phyloP scores from a whole-genome alignment of 2,329 filamentous ascomycete species.

The Pyricularia sp. region DNA sequence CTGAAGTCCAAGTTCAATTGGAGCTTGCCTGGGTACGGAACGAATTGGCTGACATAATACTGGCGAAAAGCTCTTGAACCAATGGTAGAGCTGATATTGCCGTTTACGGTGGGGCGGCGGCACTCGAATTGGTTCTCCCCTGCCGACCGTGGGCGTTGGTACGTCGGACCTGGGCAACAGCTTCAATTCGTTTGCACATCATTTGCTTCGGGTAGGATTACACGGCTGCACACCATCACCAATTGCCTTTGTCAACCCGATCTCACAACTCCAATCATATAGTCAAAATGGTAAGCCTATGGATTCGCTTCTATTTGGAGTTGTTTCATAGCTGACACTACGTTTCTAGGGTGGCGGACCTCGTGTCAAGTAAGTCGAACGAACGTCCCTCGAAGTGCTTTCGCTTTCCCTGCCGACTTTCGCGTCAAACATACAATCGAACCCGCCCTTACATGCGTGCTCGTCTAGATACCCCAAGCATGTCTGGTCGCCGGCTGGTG shows the following conservation, averaged over 20 bases:
- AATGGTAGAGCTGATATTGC: not conserved
- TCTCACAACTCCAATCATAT: not conserved
- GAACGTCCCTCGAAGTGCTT: slow-evolving; percentile 5
- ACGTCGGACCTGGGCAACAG: not conserved
- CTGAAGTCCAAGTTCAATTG: not conserved
- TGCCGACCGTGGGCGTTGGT: not conserved
- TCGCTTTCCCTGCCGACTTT: not conserved
- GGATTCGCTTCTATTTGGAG: not conserved
- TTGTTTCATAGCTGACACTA: slow-evolving; percentile 27
- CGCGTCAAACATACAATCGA: not conserved
- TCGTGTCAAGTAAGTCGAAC: slow-evolving; percentile 41
- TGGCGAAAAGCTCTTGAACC: not conserved
- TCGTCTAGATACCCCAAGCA: slow-evolving; percentile 80
- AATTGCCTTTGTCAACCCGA: not conserved
- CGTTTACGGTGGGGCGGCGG: not conserved
- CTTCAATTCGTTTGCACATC: not conserved
- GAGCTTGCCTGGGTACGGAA: not conserved
- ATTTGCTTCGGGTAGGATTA: not conserved
- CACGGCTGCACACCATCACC: not conserved
- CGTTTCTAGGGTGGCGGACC: slow-evolving; percentile 62
- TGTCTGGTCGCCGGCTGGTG: slow-evolving; percentile 97
- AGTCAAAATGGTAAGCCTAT: slow-evolving; percentile 46
- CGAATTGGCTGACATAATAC: slow-evolving; percentile 5
- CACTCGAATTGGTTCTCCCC: not conserved
- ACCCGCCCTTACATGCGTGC: not conserved